Evolutionary conservation across 306 rosid species (phyloP).

Genomic region (Prunus mira): DNA sequence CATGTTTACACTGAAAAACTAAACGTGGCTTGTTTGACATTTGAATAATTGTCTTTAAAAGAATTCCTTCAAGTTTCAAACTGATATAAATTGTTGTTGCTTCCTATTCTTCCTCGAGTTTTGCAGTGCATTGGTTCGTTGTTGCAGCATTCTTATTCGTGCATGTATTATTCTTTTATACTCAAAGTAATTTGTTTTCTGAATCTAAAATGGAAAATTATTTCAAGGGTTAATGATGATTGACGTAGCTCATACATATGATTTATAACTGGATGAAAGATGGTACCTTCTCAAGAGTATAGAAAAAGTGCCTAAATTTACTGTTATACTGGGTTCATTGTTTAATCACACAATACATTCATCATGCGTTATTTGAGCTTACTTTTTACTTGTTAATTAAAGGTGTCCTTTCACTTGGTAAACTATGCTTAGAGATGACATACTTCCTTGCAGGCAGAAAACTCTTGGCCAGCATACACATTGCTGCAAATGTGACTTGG

Average conservation of each 20-base stretch:
- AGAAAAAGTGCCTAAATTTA: not conserved
- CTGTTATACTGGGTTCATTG: not conserved
- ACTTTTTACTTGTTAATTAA: not conserved
- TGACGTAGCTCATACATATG: not conserved
- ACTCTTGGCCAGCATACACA: slow-evolving; percentile 50
- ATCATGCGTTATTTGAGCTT: not conserved
- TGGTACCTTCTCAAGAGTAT: not conserved
- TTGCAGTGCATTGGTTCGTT: not conserved
- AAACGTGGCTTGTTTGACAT: not conserved
- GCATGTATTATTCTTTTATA: not conserved
- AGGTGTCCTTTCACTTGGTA: not conserved
- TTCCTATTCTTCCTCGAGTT: not conserved
- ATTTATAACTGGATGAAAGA: not conserved
- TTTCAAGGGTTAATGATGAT: not conserved
- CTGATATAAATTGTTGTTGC: not conserved
- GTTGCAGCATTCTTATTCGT: not conserved
- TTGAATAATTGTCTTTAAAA: not conserved
- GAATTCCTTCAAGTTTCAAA: not conserved
- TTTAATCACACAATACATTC: not conserved
- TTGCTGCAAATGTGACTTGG: slow-evolving; percentile 62
- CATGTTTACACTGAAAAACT: not conserved
- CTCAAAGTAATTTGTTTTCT: not conserved
- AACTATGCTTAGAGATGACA: not conserved
- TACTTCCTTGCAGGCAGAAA: slow-evolving; percentile 55
- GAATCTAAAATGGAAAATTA: not conserved